Evolutionary conservation across 2,329 filamentous ascomycete species (phyloP).

Genomic region (Helotiales sp.): DNA sequence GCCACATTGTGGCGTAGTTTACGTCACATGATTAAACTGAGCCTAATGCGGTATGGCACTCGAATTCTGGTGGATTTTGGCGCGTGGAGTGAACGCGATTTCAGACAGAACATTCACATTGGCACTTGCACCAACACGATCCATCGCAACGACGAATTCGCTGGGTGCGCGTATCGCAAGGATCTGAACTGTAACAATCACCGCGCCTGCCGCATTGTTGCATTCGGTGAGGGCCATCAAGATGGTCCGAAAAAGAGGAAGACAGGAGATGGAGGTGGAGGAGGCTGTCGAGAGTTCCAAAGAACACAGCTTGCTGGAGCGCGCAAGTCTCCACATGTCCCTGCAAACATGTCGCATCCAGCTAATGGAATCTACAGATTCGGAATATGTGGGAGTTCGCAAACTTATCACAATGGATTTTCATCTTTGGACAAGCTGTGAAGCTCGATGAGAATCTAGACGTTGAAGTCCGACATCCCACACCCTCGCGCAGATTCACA

Average conservation of each 20-base stretch:
- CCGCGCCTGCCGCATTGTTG: not conserved
- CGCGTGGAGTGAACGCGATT: too few species aligned
- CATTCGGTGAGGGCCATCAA: conserved; percentile 17
- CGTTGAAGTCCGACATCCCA: conserved; percentile 69
- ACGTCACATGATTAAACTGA: too few species aligned
- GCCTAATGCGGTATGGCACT: too few species aligned
- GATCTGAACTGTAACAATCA: not conserved
- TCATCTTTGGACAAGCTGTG: conserved; percentile 82
- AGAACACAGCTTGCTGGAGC: conserved; percentile 51
- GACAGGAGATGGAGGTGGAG: conserved; percentile 42
- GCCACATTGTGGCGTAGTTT: too few species aligned
- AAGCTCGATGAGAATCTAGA: conserved; percentile 89
- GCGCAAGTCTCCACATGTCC: too few species aligned
- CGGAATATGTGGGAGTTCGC: conserved; percentile 96
- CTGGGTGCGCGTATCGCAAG: not conserved
- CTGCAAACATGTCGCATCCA: too few species aligned
- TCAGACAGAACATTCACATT: not conserved
- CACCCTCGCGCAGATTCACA: not conserved
- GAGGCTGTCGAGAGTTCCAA: conserved; percentile 34
- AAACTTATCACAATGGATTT: conserved; percentile 90
- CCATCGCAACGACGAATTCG: not conserved
- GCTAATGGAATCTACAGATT: too few species aligned
- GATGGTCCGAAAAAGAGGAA: conserved; percentile 51
- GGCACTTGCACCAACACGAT: not conserved
- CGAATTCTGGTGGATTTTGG: too few species aligned